Base-by-base conservation (phyloP, 2,329 filamentous ascomycete species). In the Arthroderma sp. region DNA sequence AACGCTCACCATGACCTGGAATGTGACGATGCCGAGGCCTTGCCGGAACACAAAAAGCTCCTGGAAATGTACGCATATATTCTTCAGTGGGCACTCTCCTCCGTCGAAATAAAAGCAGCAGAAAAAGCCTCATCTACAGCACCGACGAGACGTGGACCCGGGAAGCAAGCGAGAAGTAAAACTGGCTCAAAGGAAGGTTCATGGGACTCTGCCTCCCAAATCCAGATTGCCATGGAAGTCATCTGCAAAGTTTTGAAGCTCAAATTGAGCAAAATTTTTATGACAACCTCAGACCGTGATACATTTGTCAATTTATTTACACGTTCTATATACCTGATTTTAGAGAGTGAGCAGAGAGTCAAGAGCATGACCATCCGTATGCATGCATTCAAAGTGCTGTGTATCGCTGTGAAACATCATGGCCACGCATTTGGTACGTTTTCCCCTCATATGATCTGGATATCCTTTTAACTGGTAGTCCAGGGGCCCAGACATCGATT, bases 161-260 rank as follows among this genome's bases (percentile, higher is more conserved):
- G 80, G 44, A 88, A 83, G 58, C 77, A 77, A 45, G 69, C 82
- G 49, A 94, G 89, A 65, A 68, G 77, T n/a, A 78, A 82, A 48
- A 64, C 75, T 8, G 67, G 59, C n/a, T 60, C 66, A 54, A 88
- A 84, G 59, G 85, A 93, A 51, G 80, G 78, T 42, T 75, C 67
- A 44, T 96, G 89, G 88, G 91, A 98, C 65, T 89, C 88, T 48
- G 82, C 86, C 2, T 69, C 78, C 2, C 91, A 98, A 63, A 72
- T 98, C 28, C 86, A 95, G 63, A 79, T 78, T 7, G 87, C 89
- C 1, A 75, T 98, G 50, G 88, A 95, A 56, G 80, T 82, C 29
- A 96, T 98, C 86, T 89, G 86, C 69, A 95, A 94, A 63, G 87
- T 94, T 40, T 73, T 98, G 64, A 93, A 87, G 64, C 69, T 95